These are phyloP conservation scores for Debaryomyces sp. DNA, from an alignment of 1,139 yeast genomes.

Conservation along the genomic window DNA sequence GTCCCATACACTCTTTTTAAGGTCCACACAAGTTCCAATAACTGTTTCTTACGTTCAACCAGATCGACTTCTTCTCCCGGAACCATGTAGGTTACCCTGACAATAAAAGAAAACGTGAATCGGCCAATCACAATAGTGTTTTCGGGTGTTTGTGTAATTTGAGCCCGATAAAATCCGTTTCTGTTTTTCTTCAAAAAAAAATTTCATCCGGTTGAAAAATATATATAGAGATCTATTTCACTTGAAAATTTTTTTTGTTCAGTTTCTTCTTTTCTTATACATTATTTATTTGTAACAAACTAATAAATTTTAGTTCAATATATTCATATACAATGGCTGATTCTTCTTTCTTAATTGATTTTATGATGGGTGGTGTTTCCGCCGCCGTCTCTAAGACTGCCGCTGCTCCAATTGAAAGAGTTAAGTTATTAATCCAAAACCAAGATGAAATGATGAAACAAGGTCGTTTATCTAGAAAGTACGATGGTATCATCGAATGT, in stretches of 20 bases:
- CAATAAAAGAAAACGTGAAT: constrained; percentile 1
- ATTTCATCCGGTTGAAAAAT: constrained; percentile 6
- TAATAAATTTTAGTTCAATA: constrained; percentile 13
- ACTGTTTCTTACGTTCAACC: neutral
- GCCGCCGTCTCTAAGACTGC: constrained; percentile 60
- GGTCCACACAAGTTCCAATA: neutral
- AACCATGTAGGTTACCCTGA: constrained; percentile 7
- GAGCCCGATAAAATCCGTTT: constrained; percentile 9
- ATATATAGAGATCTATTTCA: constrained; percentile 10
- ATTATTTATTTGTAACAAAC: constrained; percentile 6
- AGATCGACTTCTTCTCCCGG: neutral
- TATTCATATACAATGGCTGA: constrained; percentile 26
- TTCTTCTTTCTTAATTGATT: constrained; percentile 38
- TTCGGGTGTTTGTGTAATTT: constrained; percentile 6
- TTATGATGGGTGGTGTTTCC: constrained; percentile 60
- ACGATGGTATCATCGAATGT: constrained; percentile 54
- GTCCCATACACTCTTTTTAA: neutral
- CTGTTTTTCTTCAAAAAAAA: constrained; percentile 5
- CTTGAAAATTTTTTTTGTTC: constrained; percentile 10
- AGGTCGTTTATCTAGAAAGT: constrained; percentile 54
- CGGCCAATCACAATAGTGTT: constrained; percentile 4
- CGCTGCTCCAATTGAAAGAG: constrained; percentile 60
- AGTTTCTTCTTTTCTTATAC: constrained; percentile 11
- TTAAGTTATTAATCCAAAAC: constrained; percentile 55
- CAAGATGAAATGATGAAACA: constrained; percentile 58